Base-by-base conservation (phyloP, 805 yeast species). In the Priceomyces melissophilus region DNA sequence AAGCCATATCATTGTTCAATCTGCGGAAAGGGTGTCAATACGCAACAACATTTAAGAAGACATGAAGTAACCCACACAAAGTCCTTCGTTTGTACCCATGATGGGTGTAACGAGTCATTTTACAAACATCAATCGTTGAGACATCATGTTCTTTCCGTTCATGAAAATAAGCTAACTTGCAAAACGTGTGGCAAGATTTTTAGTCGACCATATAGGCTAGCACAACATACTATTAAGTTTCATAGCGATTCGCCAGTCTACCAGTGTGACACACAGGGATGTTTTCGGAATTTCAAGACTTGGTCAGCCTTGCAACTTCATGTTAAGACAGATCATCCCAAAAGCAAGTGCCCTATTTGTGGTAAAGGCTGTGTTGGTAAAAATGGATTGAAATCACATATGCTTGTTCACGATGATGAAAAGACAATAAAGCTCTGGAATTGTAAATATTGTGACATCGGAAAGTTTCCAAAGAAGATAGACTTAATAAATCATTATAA, bases 11-110 rank as follows among this genome's bases (percentile, higher is more conserved):
- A 72, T 32, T 90, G 98, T 54, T 60, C 79, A 0, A 57, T 72
- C 1, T 93, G 99, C 57, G 82, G 82, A 1, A 89, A 88, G 60
- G 96, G 96, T 3, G 83, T 86, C 38, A 82, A 81, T 39, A 75
- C 96, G 0, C 60, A 59, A 38, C 98, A 93, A 63, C 97, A 90
- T 55, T 67, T 88, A 42, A 78, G 74, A 46, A 73, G 96, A 39
- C 99, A 93, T 59, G 88, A 83, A 61, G 73, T 77, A 30, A 84
- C 95, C 2, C 98, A 93, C 58, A 79, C 80, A 3, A 66, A 60
- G 40, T 76, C 87, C 1, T 82, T 81, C 52, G 45, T 48, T 16
- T 88, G 96, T 58, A 52, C 73, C 2, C 67, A 73, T 48, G 82
- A 73, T 16, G 78, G 70, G 2, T 93, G 99, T 55, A 47, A 50